A percentile compares a stretch with the other conserved stretches of the same genome.
These are phyloP conservation scores for Scleroderma bovista DNA, from an alignment of 768 basidiomycete genomes.

Conservation along the genomic window DNA sequence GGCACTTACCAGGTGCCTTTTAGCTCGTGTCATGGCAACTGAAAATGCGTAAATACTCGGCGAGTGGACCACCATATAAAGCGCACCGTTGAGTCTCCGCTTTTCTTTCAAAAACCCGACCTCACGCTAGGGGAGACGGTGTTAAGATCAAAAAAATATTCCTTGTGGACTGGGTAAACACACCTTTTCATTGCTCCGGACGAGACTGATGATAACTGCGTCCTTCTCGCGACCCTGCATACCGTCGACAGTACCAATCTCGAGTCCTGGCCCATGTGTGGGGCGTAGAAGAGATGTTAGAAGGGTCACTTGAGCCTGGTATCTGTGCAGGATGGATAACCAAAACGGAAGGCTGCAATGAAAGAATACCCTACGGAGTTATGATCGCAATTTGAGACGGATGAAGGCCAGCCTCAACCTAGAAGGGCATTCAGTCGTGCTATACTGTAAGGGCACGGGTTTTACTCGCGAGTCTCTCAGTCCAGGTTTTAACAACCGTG, in stretches of 20 bases:
- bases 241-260: conserved; percentile 93
- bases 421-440: conserved; percentile 1
- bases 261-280: conserved; percentile 59
- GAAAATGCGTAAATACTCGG: background rate
- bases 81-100: conserved; percentile 77
- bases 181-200: conserved; percentile 85
- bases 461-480: conserved; percentile 63
- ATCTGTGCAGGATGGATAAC: conserved; percentile 37
- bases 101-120: conserved; percentile 95
- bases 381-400: conserved; percentile 81
- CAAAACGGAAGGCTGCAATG: background rate
- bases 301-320: conserved; percentile 91
- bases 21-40: conserved; percentile 93
- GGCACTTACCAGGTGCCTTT: conserved; percentile 73
- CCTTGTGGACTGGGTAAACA: conserved; percentile 11
- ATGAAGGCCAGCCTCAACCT: conserved; percentile 58
- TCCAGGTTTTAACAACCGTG: conserved; percentile 76
- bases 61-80: background rate
- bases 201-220: conserved; percentile 87
- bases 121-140: conserved; percentile 49
- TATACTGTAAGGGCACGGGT: background rate
- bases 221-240: conserved; percentile 98
- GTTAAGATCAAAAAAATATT: conserved; percentile 1
- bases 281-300: conserved; percentile 74
- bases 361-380: conserved; percentile 56